Percentiles rank a stretch among this genome's conserved stretches.
Evolutionary conservation across 2,329 filamentous ascomycete genomes (phyloP).

Genomic region (Cyanodermella asteris): DNA sequence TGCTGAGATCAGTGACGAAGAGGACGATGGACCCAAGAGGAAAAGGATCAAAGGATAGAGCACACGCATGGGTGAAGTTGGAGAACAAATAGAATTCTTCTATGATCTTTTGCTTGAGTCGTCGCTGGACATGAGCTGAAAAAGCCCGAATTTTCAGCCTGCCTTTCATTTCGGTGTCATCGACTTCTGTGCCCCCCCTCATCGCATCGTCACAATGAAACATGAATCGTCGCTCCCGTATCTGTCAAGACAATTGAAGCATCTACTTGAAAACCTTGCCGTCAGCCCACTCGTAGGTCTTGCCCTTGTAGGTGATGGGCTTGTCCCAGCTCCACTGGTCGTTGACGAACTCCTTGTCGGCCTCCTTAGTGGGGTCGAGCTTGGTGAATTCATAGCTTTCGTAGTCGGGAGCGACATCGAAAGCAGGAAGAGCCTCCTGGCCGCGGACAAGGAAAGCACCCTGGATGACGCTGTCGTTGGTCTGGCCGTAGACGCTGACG

Average conservation of each 20-base stretch:
- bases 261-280: conserved; percentile 99
- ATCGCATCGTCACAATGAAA: no score
- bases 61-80: no score
- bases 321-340: conserved; percentile 86
- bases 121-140: no score
- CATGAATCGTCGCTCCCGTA: no score
- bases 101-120: no score
- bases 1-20: conserved; percentile 70
- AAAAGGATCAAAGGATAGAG: no score
- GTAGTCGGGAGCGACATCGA: conserved; percentile 90
- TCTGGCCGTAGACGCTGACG: conserved; percentile 68
- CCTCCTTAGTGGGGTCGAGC: conserved; percentile 70
- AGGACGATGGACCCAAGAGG: conserved; percentile 49
- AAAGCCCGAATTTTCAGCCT: no score
- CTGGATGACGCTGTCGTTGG: conserved; percentile 75
- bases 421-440: conserved; percentile 64
- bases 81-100: no score
- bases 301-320: conserved; percentile 56
- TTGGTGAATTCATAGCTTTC: conserved; percentile 95
- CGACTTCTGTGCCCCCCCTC: no score
- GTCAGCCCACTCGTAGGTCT: conserved; percentile 70
- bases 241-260: no score
- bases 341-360: conserved; percentile 70
- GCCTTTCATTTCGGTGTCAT: no score
- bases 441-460: conserved; percentile 92